These are phyloP conservation scores for Lactarius hengduanensis DNA, from an alignment of 768 basidiomycete genomes.

Conservation along the genomic window DNA sequence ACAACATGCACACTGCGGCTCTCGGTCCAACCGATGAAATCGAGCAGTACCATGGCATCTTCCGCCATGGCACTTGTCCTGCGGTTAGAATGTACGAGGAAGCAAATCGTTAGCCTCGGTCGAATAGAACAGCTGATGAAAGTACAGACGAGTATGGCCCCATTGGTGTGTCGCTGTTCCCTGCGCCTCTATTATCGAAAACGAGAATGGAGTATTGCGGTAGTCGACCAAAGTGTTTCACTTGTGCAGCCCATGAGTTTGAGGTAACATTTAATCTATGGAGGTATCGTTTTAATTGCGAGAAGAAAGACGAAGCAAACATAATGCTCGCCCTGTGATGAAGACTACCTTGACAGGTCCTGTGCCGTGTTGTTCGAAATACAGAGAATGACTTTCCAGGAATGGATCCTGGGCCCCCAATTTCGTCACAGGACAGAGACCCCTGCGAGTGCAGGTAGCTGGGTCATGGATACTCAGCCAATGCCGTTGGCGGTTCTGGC, in stretches of 20 bases:
- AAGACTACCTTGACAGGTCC: conserved; percentile 66
- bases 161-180: conserved; percentile 65
- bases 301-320: background rate
- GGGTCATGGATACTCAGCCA: conserved; percentile 55
- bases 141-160: conserved; percentile 72
- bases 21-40: conserved; percentile 70
- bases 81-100: conserved; percentile 6
- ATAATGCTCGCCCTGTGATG: conserved; percentile 61
- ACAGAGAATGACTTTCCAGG: conserved; percentile 69
- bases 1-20: conserved; percentile 65
- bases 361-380: conserved; percentile 70
- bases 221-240: conserved; percentile 55
- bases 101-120: background rate
- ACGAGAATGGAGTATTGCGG: conserved; percentile 61
- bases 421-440: conserved; percentile 70
- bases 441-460: conserved; percentile 60
- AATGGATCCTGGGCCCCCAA: conserved; percentile 44
- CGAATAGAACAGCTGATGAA: conserved; percentile 11
- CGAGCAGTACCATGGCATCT: conserved; percentile 63
- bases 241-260: conserved; percentile 65
- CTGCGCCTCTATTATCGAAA: conserved; percentile 85
- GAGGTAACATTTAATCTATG: conserved; percentile 58
- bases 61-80: conserved; percentile 80
- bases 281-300: background rate
- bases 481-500: conserved; percentile 20